Evolutionary conservation across 257 asterid genomes (phyloP).

Genomic region (Fraxinus anomala): DNA sequence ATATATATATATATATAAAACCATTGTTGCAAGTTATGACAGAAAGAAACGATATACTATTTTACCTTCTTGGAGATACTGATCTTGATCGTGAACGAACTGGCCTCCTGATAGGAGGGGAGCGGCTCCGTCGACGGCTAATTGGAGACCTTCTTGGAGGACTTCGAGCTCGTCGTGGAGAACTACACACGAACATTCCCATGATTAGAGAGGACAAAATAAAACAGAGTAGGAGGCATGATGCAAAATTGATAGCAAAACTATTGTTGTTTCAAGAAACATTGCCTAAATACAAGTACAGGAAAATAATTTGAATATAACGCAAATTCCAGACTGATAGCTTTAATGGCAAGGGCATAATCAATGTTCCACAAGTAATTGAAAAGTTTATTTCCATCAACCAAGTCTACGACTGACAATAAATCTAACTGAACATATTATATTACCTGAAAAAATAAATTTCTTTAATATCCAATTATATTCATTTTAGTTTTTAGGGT

Average conservation of each 20-base stretch:
- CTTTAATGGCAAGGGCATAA: background rate
- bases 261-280: background rate
- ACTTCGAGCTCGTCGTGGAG: constrained; percentile 51
- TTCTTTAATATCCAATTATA: background rate
- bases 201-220: background rate
- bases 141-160: constrained; percentile 29
- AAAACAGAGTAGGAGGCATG: background rate
- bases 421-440: background rate
- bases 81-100: constrained; percentile 84
- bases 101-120: constrained; percentile 93
- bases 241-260: constrained; percentile 5
- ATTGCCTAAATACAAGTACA: background rate
- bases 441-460: background rate
- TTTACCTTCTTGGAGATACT: constrained; percentile 81
- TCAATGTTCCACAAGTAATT: background rate
- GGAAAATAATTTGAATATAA: background rate
- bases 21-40: background rate
- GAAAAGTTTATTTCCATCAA: background rate
- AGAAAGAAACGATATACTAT: background rate
- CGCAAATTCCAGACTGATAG: background rate
- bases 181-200: constrained; percentile 42
- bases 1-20: too few relatives aligned
- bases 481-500: background rate
- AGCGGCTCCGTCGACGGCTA: constrained; percentile 86
- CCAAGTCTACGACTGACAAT: background rate